Base-by-base conservation (phyloP, 1,284 basidiomycete genomes). In the Pseudozyma pruni region DNA sequence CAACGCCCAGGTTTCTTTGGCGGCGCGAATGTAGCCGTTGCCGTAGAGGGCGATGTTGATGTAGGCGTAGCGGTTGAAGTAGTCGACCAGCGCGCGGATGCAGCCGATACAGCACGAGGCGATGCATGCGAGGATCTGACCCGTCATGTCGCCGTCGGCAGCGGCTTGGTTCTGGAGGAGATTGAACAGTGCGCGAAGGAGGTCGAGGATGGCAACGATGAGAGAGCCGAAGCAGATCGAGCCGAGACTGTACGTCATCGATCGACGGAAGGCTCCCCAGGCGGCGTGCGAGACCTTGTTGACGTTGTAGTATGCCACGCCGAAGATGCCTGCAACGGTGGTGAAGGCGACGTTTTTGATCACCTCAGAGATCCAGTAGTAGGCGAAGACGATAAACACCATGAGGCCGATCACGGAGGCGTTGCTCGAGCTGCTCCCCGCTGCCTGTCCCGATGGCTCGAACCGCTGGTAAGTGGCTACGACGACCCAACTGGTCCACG, bases 211-310 rank as follows among this genome's bases (percentile, higher is more conserved):
- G 0, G 93, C 92, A 40, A 95, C 92, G 64, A 95, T 91, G 74
- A 95, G 85, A 2, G 90, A 91, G 5, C 93, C 93, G 77, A 94
- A 93, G 5, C 91, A 91, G 75, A 95, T 93, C 0, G 91, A 92
- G 7, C 92, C 93, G 27, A 96, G 86, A 1, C 91, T 93, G 50
- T 90, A 85, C 0, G 92, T 93, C 14, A 89, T 90, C n/a, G 91
- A 90, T 23, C 93, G 88, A 33, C 86, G 86, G 79, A 95, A 91
- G 0, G 91, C 86, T 17, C 79, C 79, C 57, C 67, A 75, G 1
- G 81, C 74, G 74, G 20, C 90, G 76, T 90, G 87, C 55, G 87
- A 87, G 23, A 90, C 91, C 86, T 90, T 84, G 72, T 40, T 56
- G 44, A 38, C 48, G 38, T 63, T 64, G 72, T 79, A 79, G 59